Evolutionary conservation across 768 basidiomycete species (phyloP), one percentile per base, ranked within the genome.

Genomic region (Mycena polygramma): DNA sequence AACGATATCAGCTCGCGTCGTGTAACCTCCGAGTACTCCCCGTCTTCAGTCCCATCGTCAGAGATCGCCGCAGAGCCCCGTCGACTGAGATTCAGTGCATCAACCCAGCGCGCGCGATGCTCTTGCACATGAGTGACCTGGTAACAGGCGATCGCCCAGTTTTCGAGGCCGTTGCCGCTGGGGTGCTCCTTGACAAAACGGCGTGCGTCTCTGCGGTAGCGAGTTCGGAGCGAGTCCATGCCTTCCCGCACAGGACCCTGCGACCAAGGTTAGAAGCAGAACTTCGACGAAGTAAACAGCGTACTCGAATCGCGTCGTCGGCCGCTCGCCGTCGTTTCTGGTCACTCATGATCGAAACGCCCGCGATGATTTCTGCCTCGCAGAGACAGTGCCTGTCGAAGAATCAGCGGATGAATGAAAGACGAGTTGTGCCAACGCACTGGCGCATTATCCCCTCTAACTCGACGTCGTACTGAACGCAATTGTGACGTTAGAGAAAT

Each of bases 241-340:
- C 59, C 73, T 48, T 74, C 73, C 11, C 68, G 53, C 15, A 74
- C 73, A 17, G 73, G 73, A 2, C 73, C 73, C 72, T 73, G 37
- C 22, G 10, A 4, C 4, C 4, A 20, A 49, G 5, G 19, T 20
- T 36, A 24, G 30, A 24, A 20, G 14, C 6, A 24, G 35, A n/a
- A 51, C 43, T 1, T 1, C 17, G 11, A 37, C 30, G 49, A 19
- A n/a, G 11, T 26, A 2, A 30, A 41, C 14, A 24, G 17, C 54
- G 7, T n/a, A 73, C 68, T 43, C 73, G 66, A 7, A 69, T 71
- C 1, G 73, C 73, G 62, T 71, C 69, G 41, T 74, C 73, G 15
- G 67, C 70, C 1, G 66, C 70, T 1, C 73, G 62, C 9, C 70
- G 69, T 22, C 49, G 35, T 41, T 63, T 57, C 35, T 69, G 63